Base-by-base conservation (phyloP, 169 alveolate species). In the Amoebophrya sp. region DNA sequence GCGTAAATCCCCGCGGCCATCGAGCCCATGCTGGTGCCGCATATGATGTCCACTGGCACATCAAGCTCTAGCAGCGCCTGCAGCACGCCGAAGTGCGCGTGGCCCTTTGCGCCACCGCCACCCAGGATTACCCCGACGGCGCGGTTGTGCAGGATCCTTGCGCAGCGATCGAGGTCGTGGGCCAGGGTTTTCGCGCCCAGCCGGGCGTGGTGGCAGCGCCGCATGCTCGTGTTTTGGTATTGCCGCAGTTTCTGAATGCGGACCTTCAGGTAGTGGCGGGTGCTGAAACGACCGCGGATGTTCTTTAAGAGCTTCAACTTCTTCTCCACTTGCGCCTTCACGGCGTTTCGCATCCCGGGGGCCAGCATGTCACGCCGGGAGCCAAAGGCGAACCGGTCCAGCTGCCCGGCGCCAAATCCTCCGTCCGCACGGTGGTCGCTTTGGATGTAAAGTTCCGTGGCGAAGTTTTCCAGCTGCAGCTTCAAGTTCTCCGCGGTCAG, bases 81-180 rank as follows among this genome's bases (percentile, higher is more conserved):
- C 35, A 89, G 83, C 29, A 89, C 91, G 18, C 91, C 91, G 0
- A 89, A 41, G 32, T 89, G 91, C 32, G 91, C 91, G 40, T 66
- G 33, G 35, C 91, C 91, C 66, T 66, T 89, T 1, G 91, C 91
- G 29, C 91, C 91, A 40, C 91, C 91, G 0, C 91, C 91, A 7
- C 91, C 91, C 0, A 89, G 77, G 53, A 89, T 41, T 40, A 89
- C 0, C 35, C 77, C 91, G 25, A 89, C 40, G 0, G 83, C 91
- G 38, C 91, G 91, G 0, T 40, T 40, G 55, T 66, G 53, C 40
- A 89, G 77, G 91, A 41, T 89, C 83, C 91, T 14, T 25, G n/a
- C 90, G 40, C 47, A 89, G 3, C 39, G 90, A 18, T 89, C 53
- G 29, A 77, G 90, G 90, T 77, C 53, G 54, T 23, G 23, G 55